phyloP scores from a whole-genome alignment of 73 alveolate species.

The Tetrahymena thermophila region DNA sequence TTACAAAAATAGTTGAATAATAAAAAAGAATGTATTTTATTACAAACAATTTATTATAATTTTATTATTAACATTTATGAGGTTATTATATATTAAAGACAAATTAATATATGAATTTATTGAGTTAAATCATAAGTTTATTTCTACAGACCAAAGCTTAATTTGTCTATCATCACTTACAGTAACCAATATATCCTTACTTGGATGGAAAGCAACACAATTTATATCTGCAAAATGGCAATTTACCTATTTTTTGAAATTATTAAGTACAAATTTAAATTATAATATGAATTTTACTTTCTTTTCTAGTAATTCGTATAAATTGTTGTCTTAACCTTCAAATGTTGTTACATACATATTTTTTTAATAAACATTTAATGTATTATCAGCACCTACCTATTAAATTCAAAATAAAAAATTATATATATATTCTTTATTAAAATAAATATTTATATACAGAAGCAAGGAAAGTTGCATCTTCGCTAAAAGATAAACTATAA shows the following conservation, averaged over 20 bases:
- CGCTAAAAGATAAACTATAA: conserved; percentile 69
- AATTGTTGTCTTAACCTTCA: conserved; percentile 32
- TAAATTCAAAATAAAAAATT: conserved; percentile 55
- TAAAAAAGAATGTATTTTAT: too few species aligned
- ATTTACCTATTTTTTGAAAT: not conserved
- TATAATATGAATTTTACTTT: not conserved
- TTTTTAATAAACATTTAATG: conserved; percentile 30
- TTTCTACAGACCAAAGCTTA: not conserved
- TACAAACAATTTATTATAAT: too few species aligned
- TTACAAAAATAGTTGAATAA: too few species aligned
- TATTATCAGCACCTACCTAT: conserved; percentile 43
- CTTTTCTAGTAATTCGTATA: conserved; percentile 3
- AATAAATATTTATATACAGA: conserved; percentile 19
- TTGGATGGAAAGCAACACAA: conserved; percentile 60
- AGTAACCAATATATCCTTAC: conserved; percentile 41
- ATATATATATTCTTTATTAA: conserved; percentile 73
- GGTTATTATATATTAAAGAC: too few species aligned
- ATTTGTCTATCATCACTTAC: conserved; percentile 58
- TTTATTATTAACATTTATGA: too few species aligned
- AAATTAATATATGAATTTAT: too few species aligned
- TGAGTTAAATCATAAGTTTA: not conserved
- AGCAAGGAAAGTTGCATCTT: conserved; percentile 54
- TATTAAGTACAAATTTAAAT: not conserved
- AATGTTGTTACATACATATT: conserved; percentile 8
- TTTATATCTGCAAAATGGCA: conserved; percentile 80